phyloP scores from a whole-genome alignment of 2,329 filamentous ascomycete species.

The Fusarium euwallaceae region DNA sequence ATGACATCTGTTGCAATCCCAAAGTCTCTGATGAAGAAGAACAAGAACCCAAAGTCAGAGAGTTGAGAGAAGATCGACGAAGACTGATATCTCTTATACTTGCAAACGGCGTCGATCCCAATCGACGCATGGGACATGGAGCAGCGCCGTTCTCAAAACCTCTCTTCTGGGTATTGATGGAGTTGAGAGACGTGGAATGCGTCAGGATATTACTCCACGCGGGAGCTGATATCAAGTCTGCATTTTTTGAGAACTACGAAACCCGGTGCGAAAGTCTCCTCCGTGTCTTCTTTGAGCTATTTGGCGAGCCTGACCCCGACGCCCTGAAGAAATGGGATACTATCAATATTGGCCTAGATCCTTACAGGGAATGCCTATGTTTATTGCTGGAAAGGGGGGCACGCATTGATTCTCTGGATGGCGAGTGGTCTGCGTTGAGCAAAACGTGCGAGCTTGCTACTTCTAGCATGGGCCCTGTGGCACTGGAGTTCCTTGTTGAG shows the following conservation, averaged over 20 bases:
- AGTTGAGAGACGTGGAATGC: not conserved
- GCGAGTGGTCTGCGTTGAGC: not conserved
- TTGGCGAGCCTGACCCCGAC: not conserved
- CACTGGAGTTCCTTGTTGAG: not conserved
- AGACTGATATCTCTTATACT: not conserved
- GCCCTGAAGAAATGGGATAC: not conserved
- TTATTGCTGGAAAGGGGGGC: not conserved
- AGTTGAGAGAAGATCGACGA: not conserved
- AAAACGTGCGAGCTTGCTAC: not conserved
- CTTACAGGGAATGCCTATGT: not conserved
- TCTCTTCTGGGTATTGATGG: not conserved
- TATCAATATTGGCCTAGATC: not conserved
- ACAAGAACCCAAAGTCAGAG: not conserved
- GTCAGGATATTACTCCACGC: not conserved
- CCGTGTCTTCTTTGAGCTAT: not conserved
- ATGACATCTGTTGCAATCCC: not conserved
- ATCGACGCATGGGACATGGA: not conserved
- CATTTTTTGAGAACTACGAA: not conserved
- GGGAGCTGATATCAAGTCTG: not conserved
- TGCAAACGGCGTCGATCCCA: not conserved
- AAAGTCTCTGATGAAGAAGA: not conserved
- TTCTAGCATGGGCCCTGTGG: not conserved
- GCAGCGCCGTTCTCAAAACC: not conserved
- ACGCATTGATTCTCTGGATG: not conserved
- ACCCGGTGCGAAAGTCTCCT: not conserved